A percentile compares a stretch with the other conserved stretches of the same genome.
Conservation (phyloP, 805 yeast genomes). For the Sungouiella thailandica region DNA sequence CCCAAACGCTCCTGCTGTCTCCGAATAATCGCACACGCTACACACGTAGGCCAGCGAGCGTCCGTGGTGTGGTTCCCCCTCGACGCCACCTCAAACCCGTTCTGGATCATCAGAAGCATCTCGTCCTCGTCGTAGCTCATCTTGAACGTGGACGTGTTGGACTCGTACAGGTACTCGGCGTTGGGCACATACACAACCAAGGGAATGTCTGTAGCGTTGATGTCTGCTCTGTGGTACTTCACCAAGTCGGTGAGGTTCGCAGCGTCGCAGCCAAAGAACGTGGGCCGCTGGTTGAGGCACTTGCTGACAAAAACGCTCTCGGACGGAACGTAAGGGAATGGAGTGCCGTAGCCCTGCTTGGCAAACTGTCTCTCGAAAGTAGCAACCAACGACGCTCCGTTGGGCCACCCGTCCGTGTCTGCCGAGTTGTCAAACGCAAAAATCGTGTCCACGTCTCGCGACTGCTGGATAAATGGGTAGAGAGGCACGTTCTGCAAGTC, state of each 20-base stretch:
- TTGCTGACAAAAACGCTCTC: slow-evolving; percentile 5
- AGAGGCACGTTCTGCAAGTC: slow-evolving; percentile 70
- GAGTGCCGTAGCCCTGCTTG: slow-evolving; percentile 13
- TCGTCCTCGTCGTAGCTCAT: slow-evolving; percentile 19
- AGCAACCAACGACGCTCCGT: slow-evolving; percentile 33
- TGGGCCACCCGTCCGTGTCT: slow-evolving; percentile 65
- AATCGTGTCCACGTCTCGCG: slow-evolving; percentile 57
- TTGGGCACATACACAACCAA: slow-evolving; percentile 19
- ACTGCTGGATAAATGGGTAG: slow-evolving; percentile 57
- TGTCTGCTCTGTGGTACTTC: slow-evolving; percentile 4
- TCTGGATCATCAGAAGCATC: slow-evolving; percentile 11
- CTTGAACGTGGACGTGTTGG: slow-evolving; percentile 21
- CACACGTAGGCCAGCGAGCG: slow-evolving; percentile 18
- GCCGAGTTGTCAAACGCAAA: slow-evolving; percentile 66
- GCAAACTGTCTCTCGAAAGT: slow-evolving; percentile 40
- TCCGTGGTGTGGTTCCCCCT: slow-evolving; percentile 18
- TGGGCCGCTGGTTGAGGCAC: slow-evolving; percentile 6
- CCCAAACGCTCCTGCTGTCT: slow-evolving; percentile 21
- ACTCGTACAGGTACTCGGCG: slow-evolving; percentile 11
- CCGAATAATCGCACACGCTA: slow-evolving; percentile 23
- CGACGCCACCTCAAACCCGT: slow-evolving; percentile 18
- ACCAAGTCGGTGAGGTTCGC: slow-evolving; percentile 5
- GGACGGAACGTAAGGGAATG: slow-evolving; percentile 15
- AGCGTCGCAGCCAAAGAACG: slow-evolving; percentile 15
- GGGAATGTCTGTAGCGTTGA: slow-evolving; percentile 16